Conservation (phyloP, 371 early-diverging fungal species). For the Parasitella parasitica region DNA sequence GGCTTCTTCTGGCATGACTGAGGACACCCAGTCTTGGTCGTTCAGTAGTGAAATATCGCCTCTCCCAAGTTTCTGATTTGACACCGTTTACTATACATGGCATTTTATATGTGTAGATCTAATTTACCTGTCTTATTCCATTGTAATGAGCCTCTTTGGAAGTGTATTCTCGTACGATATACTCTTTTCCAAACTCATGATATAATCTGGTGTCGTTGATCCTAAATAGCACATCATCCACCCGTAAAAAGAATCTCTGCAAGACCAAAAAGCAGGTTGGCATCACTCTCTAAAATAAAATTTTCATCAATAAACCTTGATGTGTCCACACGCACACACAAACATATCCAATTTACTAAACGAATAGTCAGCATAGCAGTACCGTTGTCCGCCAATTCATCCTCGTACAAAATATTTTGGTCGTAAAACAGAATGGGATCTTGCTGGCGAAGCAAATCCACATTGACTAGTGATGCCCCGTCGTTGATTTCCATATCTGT, state of each 20-base stretch:
- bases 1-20: slow-evolving; percentile 43
- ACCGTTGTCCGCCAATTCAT: slow-evolving; percentile 96
- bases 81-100: neutral
- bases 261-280: slow-evolving; percentile 85
- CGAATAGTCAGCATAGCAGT: slow-evolving; percentile 76
- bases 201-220: slow-evolving; percentile 87
- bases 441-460: slow-evolving; percentile 67
- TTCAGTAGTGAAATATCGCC: slow-evolving; percentile 69
- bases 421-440: slow-evolving; percentile 93
- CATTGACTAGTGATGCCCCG: slow-evolving; percentile 57
- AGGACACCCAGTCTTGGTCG: slow-evolving; percentile 76
- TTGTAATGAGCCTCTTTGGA: slow-evolving; percentile 64
- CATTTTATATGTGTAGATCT: neutral
- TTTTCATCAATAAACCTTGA: neutral
- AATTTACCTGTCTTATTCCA: slow-evolving; percentile 49
- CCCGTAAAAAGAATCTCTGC: slow-evolving; percentile 86
- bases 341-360: slow-evolving; percentile 58
- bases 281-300: slow-evolving; percentile 81
- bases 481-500: slow-evolving; percentile 19
- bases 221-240: slow-evolving; percentile 91
- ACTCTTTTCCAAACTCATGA: slow-evolving; percentile 75
- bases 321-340: neutral
- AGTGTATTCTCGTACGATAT: slow-evolving; percentile 74
- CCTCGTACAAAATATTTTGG: slow-evolving; percentile 90
- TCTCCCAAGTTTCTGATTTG: slow-evolving; percentile 41